phyloP scores from a whole-genome alignment of 202 grass and related monocot species.

The Zoysia matrella region DNA sequence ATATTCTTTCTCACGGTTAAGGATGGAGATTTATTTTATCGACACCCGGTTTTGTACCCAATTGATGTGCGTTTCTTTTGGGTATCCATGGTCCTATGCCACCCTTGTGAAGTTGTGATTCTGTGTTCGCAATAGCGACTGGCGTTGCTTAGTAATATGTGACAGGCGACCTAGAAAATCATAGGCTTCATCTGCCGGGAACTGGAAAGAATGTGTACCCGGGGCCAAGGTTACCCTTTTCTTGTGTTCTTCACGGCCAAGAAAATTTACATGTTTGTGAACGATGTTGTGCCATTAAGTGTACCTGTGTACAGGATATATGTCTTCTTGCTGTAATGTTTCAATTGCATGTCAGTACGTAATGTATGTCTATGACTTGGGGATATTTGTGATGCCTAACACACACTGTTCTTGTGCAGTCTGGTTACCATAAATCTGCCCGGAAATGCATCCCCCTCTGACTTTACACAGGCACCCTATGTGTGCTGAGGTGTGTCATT shows the following conservation, averaged over 20 bases:
- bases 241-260: neutral
- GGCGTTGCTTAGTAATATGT: neutral
- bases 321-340: neutral
- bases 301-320: neutral
- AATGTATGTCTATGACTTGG: no score
- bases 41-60: no score
- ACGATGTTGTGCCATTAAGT: neutral
- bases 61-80: no score
- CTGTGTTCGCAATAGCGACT: neutral
- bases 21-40: no score
- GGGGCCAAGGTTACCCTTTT: neutral
- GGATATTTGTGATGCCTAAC: neutral
- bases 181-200: neutral
- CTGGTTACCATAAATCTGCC: conserved; percentile 3
- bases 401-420: neutral
- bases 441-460: conserved; percentile 54
- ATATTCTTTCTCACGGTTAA: no score
- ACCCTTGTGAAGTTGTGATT: neutral
- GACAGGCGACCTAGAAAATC: neutral
- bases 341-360: neutral
- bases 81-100: no score
- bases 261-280: neutral
- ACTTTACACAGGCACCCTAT: conserved; percentile 55
- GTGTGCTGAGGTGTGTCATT: conserved; percentile 48
- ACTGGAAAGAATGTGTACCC: neutral